A percentile compares a stretch with the other conserved stretches of the same genome.
These are phyloP conservation scores for Tripterygium wilfordii DNA, from an alignment of 177 flowering plant species.

Conservation along the genomic window DNA sequence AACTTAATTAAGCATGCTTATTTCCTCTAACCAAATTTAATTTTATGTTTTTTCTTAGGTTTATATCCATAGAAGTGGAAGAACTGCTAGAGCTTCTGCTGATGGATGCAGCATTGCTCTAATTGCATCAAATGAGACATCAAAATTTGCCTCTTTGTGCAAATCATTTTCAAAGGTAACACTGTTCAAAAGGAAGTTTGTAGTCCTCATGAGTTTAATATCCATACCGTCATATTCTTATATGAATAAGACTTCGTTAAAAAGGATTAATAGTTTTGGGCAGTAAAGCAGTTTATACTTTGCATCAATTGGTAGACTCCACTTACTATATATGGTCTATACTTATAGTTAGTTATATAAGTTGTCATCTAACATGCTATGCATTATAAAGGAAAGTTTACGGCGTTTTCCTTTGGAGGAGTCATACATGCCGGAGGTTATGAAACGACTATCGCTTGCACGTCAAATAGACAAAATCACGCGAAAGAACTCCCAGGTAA, in stretches of 20 bases:
- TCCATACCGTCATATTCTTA: neutral
- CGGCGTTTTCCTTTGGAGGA: constrained; percentile 74
- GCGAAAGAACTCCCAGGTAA: constrained; percentile 75
- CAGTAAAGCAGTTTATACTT: too few species aligned
- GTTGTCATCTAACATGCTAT: neutral
- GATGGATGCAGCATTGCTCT: constrained; percentile 96
- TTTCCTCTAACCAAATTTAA: too few species aligned
- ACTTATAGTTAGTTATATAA: too few species aligned
- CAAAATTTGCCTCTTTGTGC: constrained; percentile 85
- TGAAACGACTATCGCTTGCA: constrained; percentile 76
- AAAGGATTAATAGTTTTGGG: too few species aligned
- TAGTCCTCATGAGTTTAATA: too few species aligned
- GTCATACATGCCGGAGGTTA: constrained; percentile 83
- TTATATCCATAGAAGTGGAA: constrained; percentile 97
- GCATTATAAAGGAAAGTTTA: constrained; percentile 64
- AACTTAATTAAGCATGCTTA: too few species aligned
- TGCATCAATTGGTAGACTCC: too few species aligned
- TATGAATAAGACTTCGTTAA: neutral
- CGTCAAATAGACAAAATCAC: constrained; percentile 81
- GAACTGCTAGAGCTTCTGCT: constrained; percentile 91
- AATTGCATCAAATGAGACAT: constrained; percentile 72
- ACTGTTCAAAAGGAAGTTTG: neutral
- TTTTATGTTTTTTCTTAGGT: constrained; percentile 57
- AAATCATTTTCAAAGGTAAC: constrained; percentile 91
- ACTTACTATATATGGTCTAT: too few species aligned